Evolutionary conservation across 805 yeast species (phyloP), one percentile per base, ranked within the genome.

Genomic region (Candida easanensis): DNA sequence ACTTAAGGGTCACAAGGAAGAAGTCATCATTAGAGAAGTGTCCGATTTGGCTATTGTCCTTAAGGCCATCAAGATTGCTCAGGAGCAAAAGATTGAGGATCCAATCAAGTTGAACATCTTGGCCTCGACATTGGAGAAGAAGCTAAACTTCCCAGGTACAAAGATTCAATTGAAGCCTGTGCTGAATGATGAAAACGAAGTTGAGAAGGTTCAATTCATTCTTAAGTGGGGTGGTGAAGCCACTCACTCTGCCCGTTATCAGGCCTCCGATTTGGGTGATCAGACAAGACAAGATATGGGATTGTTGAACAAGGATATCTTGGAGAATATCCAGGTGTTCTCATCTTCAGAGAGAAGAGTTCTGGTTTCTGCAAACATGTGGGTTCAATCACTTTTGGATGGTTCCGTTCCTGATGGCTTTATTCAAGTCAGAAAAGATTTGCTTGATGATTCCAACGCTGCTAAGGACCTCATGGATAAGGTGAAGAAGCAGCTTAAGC

Each of bases 221-320:
- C 71, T 93, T 56, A 93, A 93, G 63, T 93, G 99, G 99, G 99
- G 99, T 56, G 99, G 99, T 50, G 99, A 93, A 64, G 97, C 99
- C 5, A 93, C 99, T 1, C 99, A 93, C 63, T 89, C 97, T 10
- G 97, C 98, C 2, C 78, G 83, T 50, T 86, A 88, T 62, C 99
- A 93, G 67, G 95, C 97, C 1, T 77, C 83, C 22, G 99, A 93
- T 64, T 78, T 93, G 16, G 99, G 99, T 41, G 98, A 91, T 60
- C 97, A 90, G 65, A 76, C 86, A 69, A 81, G 99, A 58, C 96
- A 91, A 61, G 96, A 93, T 63, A 77, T 89, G 54, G 83, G 87
- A 59, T 73, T 93, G 46, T 72, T 93, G 60, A 93, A 93, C 64
- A 81, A 85, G 49, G 84, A 82, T 31, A 88, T 93, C 8, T 71